Evolutionary conservation across 495 filamentous ascomycete species (phyloP), one percentile per base, ranked within the genome.

Genomic region (Penicillium paradoxum): DNA sequence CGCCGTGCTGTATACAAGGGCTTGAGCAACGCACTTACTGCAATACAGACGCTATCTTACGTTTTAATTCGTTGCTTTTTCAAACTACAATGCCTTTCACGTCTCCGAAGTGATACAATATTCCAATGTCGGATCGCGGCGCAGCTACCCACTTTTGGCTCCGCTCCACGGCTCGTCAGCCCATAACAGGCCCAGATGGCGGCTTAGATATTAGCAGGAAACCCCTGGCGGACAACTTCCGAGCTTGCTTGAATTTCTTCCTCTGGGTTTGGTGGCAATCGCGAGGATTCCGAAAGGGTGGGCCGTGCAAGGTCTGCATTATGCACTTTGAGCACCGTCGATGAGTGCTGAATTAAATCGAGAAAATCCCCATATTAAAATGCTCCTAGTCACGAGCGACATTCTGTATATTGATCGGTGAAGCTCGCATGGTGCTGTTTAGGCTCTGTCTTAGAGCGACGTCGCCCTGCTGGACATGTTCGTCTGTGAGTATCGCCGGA

Each of bases 321-420:
- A 13, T n/a, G 44, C 22, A 27, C 14, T 30, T 51, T 8, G n/a
- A n/a, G 56, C 37, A 55, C 49, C 39, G 57, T 32, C 37, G 14
- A 63, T 30, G 55, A 15, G 32, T 54, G 43, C 56, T 45, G 21
- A 27, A 40, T 40, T 27, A 53, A 45, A 21, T 37, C 24, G 40
- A 45, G 11, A 27, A 45, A 53, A 54, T 49, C 49, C 57, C 29
- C 58, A 50, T 41, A 57, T 53, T 37, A n/a, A 19, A 49, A 24
- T 37, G 14, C 41, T 21, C 11, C 22, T 17, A 36, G 22, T 33
- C 21, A 15, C 22, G 24, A 19, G 42, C n/a, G n/a, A 42, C 60
- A 54, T n/a, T n/a, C n/a, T n/a, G n/a, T 57, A 66, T 44, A 34
- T 61, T 63, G 53, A 53, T 55, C 57, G 55, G 51, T 39, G 47